Base-by-base conservation (phyloP, 768 basidiomycete species). In the Tephrocybe sp. region DNA sequence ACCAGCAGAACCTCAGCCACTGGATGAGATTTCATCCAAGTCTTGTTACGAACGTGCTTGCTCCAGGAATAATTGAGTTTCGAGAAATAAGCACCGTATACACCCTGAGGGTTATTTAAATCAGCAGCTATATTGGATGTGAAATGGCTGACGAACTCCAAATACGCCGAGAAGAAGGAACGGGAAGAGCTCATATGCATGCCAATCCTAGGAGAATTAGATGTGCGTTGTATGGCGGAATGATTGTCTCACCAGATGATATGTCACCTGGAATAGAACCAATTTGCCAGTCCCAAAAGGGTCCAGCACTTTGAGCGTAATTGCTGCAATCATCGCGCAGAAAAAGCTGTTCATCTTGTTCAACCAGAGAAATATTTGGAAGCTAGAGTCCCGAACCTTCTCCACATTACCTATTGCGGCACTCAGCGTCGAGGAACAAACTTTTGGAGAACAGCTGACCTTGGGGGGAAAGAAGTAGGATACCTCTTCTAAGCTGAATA, bases 381-480 rank as follows among this genome's bases (percentile, higher is more conserved):
- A 66, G 19, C 67, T 40, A 27, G 40, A 46, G 23, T 22, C 44
- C 54, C 66, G 40, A 60, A 91, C 91, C 90, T 90, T 72, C 93
- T 75, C 91, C 91, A 95, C 91, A 97, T 93, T 47, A 89, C 87
- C 82, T 85, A 47, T n/a, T 34, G 16, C 2, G 23, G 27, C 25
- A 30, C 45, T 50, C 50, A 54, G 29, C 13, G 48, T 34, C 7
- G 39, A 7, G 18, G 41, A 42, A 21, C 37, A 4, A 22, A 36
- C 18, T 10, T 30, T 31, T 10, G 13, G 3, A 25, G 42, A 39
- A 10, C 19, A 4, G 50, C 57, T 21, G 49, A 84, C 88, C 75
- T 97, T 97, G 0, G 94, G 88, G 11, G 95, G 97, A 65, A 97
- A 98, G 69, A 91, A 98, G 64, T 95, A 95, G 3, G 88, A 91